Base-by-base conservation (phyloP, 306 rosid genomes). In the Adenanthera pavonina region DNA sequence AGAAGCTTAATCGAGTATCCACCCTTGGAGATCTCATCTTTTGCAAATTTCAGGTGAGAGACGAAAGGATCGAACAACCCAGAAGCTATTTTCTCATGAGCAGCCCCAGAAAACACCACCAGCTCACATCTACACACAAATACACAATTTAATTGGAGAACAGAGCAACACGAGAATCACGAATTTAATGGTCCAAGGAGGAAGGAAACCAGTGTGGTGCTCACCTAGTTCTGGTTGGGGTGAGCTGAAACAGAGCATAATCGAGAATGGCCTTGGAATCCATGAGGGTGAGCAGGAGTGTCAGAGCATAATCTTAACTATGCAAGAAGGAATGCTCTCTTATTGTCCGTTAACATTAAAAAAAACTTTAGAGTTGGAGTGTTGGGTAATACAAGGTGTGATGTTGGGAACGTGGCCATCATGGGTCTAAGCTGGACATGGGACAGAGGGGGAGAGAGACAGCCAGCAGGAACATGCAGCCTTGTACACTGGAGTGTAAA, bases 11-110 rank as follows among this genome's bases (percentile, higher is more conserved):
- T 91, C 1, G 92, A 91, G 86, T 91, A 89, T 13, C 94, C 92
- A 75, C 91, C 92, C 86, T 88, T 89, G 16, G 88, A 87, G 87
- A 91, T 89, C 91, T 91, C 91, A 87, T 91, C 91, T 59, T 82
- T 84, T 3, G 76, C 77, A 75, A 82, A 89, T 36, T 87, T 89
- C 69, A 91, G 87, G 80, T 91, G 92, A 80, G 91, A 78, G 75
- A 87, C 41, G 17, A 91, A 91, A 48, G 94, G 94, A 11, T 91
- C 84, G 5, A 91, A 89, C 48, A 91, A 78, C 64, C 94, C 94
- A 80, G 92, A 91, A 79, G 92, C 94, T 35, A 91, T 87, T 78
- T 87, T 91, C 81, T 89, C 89, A 61, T 77, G 70, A 67, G 25
- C 48, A 78, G 49, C 85, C 40, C 87, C 94, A 68, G 30, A 75